phyloP scores from a whole-genome alignment of 768 basidiomycete species.

The Kwoniella dejecticola region DNA sequence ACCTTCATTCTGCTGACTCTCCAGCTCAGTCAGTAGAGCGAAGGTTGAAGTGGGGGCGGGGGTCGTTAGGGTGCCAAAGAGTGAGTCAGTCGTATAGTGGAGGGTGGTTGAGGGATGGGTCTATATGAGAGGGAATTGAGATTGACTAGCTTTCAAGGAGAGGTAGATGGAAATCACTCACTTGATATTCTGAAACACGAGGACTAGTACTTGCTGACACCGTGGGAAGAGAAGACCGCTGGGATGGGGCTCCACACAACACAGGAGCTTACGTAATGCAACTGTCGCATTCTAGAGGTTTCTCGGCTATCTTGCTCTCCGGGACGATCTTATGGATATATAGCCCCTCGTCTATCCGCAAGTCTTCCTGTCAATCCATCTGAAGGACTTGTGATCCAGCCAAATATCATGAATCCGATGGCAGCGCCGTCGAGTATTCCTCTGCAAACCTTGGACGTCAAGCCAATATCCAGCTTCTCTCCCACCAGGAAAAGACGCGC shows the following conservation, averaged over 20 bases:
- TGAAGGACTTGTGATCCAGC: too few species aligned
- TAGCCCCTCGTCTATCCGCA: neutral
- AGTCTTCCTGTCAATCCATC: too few species aligned
- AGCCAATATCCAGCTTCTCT: neutral
- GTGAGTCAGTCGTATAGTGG: neutral
- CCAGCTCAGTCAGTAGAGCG: neutral
- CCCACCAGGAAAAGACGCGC: neutral
- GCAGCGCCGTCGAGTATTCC: constrained; percentile 15
- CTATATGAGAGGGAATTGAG: too few species aligned
- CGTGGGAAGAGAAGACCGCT: too few species aligned
- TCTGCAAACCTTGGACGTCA: constrained; percentile 5
- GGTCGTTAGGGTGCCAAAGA: neutral
- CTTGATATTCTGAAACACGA: too few species aligned
- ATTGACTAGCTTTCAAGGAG: too few species aligned
- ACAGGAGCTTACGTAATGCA: too few species aligned
- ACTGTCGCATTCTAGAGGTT: constrained; percentile 2
- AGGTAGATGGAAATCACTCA: too few species aligned
- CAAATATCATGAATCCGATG: too few species aligned
- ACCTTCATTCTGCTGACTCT: constrained; percentile 47
- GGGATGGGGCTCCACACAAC: neutral
- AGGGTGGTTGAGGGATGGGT: neutral
- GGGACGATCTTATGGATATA: neutral
- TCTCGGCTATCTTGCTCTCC: neutral
- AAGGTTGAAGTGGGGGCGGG: neutral
- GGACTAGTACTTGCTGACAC: too few species aligned